These are phyloP conservation scores for Cladosporium cucumerinum DNA, from an alignment of 2,329 filamentous ascomycete genomes.

Conservation along the genomic window DNA sequence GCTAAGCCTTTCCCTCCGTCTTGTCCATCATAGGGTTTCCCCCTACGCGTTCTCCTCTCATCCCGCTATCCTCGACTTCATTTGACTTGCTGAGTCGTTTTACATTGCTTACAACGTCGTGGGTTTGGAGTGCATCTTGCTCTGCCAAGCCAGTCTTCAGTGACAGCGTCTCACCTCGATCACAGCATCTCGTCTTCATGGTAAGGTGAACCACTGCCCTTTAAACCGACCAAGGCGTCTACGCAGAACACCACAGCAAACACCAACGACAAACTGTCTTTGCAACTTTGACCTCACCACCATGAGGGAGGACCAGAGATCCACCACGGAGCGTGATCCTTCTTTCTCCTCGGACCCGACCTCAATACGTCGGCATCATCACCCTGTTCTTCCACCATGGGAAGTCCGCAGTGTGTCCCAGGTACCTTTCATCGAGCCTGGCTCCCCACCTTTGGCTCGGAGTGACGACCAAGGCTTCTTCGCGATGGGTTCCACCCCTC, in stretches of 20 bases:
- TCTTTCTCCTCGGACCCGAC: background rate
- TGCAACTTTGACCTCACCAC: background rate
- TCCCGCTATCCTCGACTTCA: background rate
- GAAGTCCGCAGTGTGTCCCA: constrained; percentile 19
- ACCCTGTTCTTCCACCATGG: constrained; percentile 20
- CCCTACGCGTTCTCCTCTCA: background rate
- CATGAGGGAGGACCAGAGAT: background rate
- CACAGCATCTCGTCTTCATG: background rate
- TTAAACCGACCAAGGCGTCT: background rate
- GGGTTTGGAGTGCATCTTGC: background rate
- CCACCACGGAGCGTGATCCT: background rate
- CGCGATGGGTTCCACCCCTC: background rate
- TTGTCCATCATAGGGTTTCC: background rate
- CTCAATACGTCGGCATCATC: background rate
- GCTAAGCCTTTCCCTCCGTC: constrained; percentile 11
- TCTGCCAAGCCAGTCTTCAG: background rate
- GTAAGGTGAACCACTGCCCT: background rate
- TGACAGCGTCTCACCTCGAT: background rate
- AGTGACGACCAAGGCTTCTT: constrained; percentile 15
- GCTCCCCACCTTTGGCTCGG: constrained; percentile 13
- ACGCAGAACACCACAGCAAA: background rate
- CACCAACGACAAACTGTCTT: background rate
- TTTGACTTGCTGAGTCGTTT: background rate
- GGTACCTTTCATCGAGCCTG: constrained; percentile 20
- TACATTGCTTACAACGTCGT: background rate